Conservation (phyloP, 23 red algal genomes). For the Cyanidium caldarium region DNA sequence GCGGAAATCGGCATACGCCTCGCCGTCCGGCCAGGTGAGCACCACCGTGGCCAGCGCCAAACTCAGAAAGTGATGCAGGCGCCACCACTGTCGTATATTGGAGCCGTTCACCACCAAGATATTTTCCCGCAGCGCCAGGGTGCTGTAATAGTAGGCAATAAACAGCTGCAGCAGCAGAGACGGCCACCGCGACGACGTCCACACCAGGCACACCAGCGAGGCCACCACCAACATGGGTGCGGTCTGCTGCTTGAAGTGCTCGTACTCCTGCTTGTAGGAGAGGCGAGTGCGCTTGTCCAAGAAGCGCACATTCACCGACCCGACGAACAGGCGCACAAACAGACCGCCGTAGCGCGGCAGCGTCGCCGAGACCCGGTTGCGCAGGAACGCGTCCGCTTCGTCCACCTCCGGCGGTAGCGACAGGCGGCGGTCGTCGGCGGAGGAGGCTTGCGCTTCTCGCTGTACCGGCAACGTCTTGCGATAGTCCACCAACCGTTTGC, state of each 20-base stretch:
- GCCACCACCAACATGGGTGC: constrained; percentile 41
- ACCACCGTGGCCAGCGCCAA: constrained; percentile 55
- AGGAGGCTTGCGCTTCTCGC: neutral
- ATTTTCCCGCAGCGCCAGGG: constrained; percentile 83
- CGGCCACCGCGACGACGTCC: constrained; percentile 61
- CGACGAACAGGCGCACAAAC: constrained; percentile 82
- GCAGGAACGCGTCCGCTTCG: too few species aligned
- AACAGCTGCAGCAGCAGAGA: constrained; percentile 80
- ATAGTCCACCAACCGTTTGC: neutral
- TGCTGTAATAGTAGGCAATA: constrained; percentile 76
- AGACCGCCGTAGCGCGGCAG: constrained; percentile 66
- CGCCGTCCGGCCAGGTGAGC: constrained; percentile 72
- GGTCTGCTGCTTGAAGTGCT: constrained; percentile 67
- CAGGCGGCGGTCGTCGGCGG: too few species aligned
- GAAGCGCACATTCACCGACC: constrained; percentile 84
- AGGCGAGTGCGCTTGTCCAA: constrained; percentile 40
- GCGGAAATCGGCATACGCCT: constrained; percentile 53
- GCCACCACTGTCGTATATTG: constrained; percentile 93
- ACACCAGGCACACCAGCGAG: constrained; percentile 34
- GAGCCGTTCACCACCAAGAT: constrained; percentile 73
- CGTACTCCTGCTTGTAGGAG: constrained; percentile 77
- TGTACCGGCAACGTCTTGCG: neutral
- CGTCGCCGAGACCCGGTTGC: constrained; percentile 7
- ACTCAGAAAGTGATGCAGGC: constrained; percentile 86
- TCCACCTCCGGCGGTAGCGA: too few species aligned